A percentile compares a stretch with the other conserved stretches of the same genome.
phyloP scores from a whole-genome alignment of 1,284 basidiomycete genomes.

The Wolfiporia cocos region DNA sequence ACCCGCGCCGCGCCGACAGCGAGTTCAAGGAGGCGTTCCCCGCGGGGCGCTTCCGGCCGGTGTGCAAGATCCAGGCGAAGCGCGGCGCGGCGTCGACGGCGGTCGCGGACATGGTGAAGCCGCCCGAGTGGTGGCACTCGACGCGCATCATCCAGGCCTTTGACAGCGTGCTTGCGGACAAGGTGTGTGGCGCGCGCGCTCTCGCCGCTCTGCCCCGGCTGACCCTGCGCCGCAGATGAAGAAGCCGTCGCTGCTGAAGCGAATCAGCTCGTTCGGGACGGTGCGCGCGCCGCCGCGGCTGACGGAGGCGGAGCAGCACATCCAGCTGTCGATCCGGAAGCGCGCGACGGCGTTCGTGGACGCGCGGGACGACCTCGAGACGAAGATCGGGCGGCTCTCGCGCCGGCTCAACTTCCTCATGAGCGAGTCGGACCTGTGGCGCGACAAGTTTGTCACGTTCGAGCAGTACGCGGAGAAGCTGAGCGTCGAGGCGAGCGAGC shows the following conservation, averaged over 20 bases:
- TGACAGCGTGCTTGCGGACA: constrained; percentile 82
- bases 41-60: constrained; percentile 77
- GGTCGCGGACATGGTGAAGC: constrained; percentile 80
- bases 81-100: constrained; percentile 72
- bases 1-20: constrained; percentile 28
- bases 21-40: constrained; percentile 97
- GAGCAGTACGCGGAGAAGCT: constrained; percentile 90
- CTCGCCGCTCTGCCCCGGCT: not conserved
- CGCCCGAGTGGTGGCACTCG: constrained; percentile 91
- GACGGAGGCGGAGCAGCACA: constrained; percentile 73
- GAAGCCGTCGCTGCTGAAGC: constrained; percentile 84
- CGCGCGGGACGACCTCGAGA: constrained; percentile 86
- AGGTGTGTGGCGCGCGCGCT: constrained; percentile 37
- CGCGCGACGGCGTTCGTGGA: constrained; percentile 90
- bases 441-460: constrained; percentile 88
- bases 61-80: constrained; percentile 81
- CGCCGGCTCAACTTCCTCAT: constrained; percentile 85
- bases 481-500: constrained; percentile 75
- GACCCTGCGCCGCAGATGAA: constrained; percentile 50
- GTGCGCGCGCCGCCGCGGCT: constrained; percentile 71
- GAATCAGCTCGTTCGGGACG: constrained; percentile 72
- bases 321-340: constrained; percentile 83
- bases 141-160: constrained; percentile 86
- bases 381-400: constrained; percentile 80
- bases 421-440: constrained; percentile 86